Evolutionary conservation across 2,329 filamentous ascomycete species (phyloP).

Genomic region (Aspergillus sp.): DNA sequence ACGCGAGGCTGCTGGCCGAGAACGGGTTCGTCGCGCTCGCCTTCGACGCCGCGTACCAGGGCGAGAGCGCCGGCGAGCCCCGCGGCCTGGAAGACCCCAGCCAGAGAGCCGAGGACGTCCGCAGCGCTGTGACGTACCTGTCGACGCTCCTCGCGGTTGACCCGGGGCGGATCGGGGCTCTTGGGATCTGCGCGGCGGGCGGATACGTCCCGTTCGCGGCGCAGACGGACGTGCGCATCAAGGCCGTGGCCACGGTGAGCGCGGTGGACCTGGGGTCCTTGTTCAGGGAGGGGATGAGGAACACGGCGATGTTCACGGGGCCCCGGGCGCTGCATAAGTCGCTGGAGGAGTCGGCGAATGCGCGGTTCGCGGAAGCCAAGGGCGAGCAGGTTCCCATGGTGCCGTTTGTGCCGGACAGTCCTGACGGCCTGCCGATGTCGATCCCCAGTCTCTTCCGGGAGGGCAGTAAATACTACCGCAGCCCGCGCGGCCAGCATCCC

Average conservation of each 20-base stretch:
- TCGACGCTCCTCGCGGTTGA: constrained; percentile 19
- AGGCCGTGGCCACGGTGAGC: constrained; percentile 27
- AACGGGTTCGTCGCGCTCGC: constrained; percentile 24
- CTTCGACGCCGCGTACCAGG: constrained; percentile 32
- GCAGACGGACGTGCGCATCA: constrained; percentile 28
- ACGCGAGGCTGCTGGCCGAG: constrained; percentile 21
- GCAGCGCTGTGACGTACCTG: constrained; percentile 26
- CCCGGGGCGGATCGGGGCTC: constrained; percentile 21
- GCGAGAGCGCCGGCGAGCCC: constrained; percentile 27
- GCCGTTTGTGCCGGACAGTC: constrained; percentile 3
- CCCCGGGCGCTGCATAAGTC: constrained; percentile 1
- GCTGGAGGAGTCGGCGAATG: constrained; percentile 4
- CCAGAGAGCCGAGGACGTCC: constrained; percentile 27
- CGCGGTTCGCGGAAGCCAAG: constrained; percentile 6
- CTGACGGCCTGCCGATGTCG: constrained; percentile 5
- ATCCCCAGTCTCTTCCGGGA: constrained; percentile 9
- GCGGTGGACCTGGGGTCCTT: constrained; percentile 21
- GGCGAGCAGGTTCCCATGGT: constrained; percentile 2
- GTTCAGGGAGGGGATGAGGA: constrained; percentile 13
- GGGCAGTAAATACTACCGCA: constrained; percentile 12
- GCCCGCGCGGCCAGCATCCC: constrained; percentile 9
- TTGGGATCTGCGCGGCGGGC: constrained; percentile 32
- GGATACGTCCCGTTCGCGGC: constrained; percentile 28
- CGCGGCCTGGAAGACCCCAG: constrained; percentile 28
- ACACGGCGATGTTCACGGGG: constrained; percentile 4